phyloP scores from a whole-genome alignment of 495 filamentous ascomycete species.

The Jackrogersella multiformis region DNA sequence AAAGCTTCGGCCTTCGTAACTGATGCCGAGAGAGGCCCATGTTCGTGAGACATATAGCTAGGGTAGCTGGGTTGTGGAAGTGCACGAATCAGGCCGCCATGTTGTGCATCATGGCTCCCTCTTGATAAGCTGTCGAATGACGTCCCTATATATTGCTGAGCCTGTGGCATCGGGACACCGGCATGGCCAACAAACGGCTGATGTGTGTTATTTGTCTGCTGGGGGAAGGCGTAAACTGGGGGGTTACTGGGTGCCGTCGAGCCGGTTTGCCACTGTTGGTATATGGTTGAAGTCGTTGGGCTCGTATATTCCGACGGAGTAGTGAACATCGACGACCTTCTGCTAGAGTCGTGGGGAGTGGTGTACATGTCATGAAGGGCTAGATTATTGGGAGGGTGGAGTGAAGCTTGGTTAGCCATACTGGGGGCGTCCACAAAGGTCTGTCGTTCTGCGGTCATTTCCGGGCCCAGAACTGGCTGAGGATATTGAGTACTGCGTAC shows the following conservation, averaged over 20 bases:
- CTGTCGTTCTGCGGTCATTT: conserved; percentile 46
- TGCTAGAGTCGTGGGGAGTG: conserved; percentile 46
- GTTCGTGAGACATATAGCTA: conserved; percentile 31
- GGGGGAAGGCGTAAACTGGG: conserved; percentile 45
- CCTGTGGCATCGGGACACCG: conserved; percentile 39
- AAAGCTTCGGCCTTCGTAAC: conserved; percentile 25
- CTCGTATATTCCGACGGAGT: conserved; percentile 48
- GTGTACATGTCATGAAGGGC: conserved; percentile 51
- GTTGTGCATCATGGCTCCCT: conserved; percentile 29
- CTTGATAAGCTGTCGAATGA: conserved; percentile 47
- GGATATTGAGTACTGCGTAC: conserved; percentile 44
- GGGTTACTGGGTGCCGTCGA: conserved; percentile 45
- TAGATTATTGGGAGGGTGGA: conserved; percentile 38
- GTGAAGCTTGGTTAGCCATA: conserved; percentile 40
- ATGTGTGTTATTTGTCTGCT: conserved; percentile 32
- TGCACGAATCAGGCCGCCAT: conserved; percentile 38
- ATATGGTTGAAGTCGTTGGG: conserved; percentile 45
- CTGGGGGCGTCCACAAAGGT: conserved; percentile 44
- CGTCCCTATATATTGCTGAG: conserved; percentile 35
- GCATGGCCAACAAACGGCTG: conserved; percentile 43
- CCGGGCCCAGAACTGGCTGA: conserved; percentile 40
- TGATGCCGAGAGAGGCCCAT: conserved; percentile 15
- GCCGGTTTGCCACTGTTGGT: conserved; percentile 39
- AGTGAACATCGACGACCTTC: conserved; percentile 50
- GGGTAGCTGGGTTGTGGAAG: conserved; percentile 20